A percentile compares a stretch with the other conserved stretches of the same genome.
These are phyloP conservation scores for Colletotrichum australisinense DNA, from an alignment of 2,329 filamentous ascomycete genomes.

Conservation along the genomic window DNA sequence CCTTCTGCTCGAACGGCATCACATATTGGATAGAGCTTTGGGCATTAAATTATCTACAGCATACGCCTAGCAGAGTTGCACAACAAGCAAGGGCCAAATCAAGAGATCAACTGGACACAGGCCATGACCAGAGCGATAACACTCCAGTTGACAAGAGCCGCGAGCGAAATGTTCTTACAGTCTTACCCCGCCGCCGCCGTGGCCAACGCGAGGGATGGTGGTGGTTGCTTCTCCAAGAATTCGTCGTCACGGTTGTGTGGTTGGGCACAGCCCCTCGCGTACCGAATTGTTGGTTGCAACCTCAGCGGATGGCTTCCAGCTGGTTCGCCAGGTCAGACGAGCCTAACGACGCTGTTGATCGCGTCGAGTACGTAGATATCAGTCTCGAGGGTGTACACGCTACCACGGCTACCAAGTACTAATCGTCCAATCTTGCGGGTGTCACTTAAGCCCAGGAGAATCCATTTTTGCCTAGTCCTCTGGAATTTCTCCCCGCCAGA, in stretches of 20 bases:
- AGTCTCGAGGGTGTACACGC: too few species aligned
- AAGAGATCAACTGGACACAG: neutral
- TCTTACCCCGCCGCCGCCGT: conserved; percentile 20
- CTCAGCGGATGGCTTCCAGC: neutral
- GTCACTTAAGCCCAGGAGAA: neutral
- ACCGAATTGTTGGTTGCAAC: conserved; percentile 2
- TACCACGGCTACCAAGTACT: too few species aligned
- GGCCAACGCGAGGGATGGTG: neutral
- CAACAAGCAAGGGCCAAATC: neutral
- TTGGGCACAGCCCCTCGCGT: neutral
- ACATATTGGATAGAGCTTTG: neutral
- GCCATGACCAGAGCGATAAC: neutral
- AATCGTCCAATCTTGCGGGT: neutral
- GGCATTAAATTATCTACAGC: neutral
- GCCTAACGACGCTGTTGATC: neutral
- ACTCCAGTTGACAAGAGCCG: neutral
- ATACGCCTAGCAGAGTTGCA: neutral
- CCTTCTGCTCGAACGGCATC: neutral
- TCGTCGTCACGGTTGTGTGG: too few species aligned
- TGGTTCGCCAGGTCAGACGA: neutral
- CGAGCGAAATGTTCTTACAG: neutral
- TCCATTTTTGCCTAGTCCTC: neutral
- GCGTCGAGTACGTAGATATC: neutral
- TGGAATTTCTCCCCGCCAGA: neutral
- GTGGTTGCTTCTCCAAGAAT: neutral